These are phyloP conservation scores for Citrullus amarus DNA, from an alignment of 306 rosid species.

Conservation along the genomic window DNA sequence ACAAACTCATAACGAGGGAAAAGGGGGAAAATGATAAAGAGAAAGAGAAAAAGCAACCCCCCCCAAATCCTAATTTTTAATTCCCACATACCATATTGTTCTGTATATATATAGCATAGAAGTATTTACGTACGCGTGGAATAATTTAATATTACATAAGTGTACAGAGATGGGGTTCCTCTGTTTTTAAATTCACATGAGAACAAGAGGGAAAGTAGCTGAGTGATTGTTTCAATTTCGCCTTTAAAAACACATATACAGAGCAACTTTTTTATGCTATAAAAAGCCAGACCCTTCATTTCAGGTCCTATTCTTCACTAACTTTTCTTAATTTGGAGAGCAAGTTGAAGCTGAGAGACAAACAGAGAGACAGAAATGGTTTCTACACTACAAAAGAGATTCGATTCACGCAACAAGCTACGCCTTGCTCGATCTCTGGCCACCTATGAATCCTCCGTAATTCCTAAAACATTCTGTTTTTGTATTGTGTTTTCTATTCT, in stretches of 20 bases:
- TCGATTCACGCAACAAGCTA: constrained; percentile 46
- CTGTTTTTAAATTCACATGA: constrained; percentile 12
- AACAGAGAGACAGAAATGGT: constrained; percentile 28
- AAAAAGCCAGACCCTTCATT: constrained; percentile 26
- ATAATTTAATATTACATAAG: neutral
- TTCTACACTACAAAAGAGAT: constrained; percentile 40
- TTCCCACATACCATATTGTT: neutral
- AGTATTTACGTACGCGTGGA: neutral
- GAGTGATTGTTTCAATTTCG: neutral
- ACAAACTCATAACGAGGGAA: neutral
- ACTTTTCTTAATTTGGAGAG: constrained; percentile 14
- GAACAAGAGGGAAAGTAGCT: constrained; percentile 25
- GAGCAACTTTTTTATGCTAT: constrained; percentile 26
- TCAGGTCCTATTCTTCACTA: constrained; percentile 10
- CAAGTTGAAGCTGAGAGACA: neutral
- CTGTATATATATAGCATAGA: neutral
- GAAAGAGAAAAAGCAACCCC: neutral
- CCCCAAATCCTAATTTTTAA: neutral
- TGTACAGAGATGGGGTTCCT: neutral
- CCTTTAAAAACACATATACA: neutral
- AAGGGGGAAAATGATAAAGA: neutral
- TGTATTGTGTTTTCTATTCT: neutral
- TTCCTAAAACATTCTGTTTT: neutral
- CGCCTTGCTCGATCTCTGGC: constrained; percentile 35
- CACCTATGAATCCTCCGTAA: constrained; percentile 34